Percentiles rank a stretch among this genome's conserved stretches.
These are phyloP conservation scores for Rubia occidens DNA, from an alignment of 305 asterid genomes.

Conservation along the genomic window DNA sequence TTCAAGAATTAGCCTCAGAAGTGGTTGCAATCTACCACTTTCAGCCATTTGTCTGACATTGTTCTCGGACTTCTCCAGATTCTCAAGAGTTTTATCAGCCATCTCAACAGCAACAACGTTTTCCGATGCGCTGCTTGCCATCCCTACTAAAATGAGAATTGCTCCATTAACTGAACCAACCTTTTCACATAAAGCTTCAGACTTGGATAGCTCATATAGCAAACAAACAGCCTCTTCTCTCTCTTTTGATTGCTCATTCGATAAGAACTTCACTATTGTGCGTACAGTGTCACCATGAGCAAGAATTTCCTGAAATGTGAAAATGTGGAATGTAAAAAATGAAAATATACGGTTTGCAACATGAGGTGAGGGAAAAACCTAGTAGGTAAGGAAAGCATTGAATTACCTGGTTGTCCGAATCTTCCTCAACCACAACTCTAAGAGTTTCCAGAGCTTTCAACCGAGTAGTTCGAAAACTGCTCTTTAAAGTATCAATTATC, in stretches of 20 bases:
- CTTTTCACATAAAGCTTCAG: conserved; percentile 61
- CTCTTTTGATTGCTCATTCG: conserved; percentile 73
- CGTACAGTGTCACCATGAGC: conserved; percentile 91
- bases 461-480: conserved; percentile 58
- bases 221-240: conserved; percentile 84
- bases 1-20: conserved; percentile 67
- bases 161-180: conserved; percentile 90
- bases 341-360: conserved; percentile 16
- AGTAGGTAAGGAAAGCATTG: conserved; percentile 27
- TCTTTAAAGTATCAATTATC: conserved; percentile 66
- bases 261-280: conserved; percentile 69
- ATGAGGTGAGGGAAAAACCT: conserved; percentile 9
- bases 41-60: conserved; percentile 93
- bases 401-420: conserved; percentile 81
- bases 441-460: conserved; percentile 84
- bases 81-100: conserved; percentile 72
- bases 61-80: conserved; percentile 68
- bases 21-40: conserved; percentile 77
- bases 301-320: conserved; percentile 61
- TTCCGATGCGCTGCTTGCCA: conserved; percentile 94
- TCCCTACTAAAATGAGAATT: conserved; percentile 71
- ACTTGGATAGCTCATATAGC: conserved; percentile 80
- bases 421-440: conserved; percentile 75
- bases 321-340: conserved; percentile 12
- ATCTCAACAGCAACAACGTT: conserved; percentile 61